phyloP scores from a whole-genome alignment of 305 asterid species.

The Fraxinus greggii region DNA sequence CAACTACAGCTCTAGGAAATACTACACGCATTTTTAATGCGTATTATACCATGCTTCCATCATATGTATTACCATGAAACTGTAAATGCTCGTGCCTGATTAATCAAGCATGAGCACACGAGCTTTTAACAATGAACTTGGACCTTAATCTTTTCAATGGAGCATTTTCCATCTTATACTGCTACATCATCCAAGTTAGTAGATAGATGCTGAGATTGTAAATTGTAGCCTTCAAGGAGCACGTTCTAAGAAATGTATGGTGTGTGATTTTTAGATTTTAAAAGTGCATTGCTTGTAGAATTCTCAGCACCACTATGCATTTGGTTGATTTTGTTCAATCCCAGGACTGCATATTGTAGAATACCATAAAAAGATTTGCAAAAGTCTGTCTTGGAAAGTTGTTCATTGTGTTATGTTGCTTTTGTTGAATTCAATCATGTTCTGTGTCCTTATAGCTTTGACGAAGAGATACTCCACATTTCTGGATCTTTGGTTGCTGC shows the following conservation, averaged over 20 bases:
- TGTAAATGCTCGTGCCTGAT: neutral
- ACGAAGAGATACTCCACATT: conserved; percentile 58
- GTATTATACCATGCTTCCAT: neutral
- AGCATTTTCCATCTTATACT: neutral
- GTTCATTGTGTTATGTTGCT: neutral
- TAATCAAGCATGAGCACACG: neutral
- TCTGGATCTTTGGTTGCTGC: conserved; percentile 50
- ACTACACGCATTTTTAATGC: neutral
- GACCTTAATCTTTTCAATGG: neutral
- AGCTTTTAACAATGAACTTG: neutral
- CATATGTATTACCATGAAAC: neutral
- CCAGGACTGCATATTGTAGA: neutral
- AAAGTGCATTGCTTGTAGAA: neutral
- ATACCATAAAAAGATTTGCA: neutral
- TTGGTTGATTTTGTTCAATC: conserved; percentile 5
- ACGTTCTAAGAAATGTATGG: neutral
- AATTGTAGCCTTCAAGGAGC: neutral
- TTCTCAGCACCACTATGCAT: neutral
- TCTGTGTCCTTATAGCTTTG: conserved; percentile 43
- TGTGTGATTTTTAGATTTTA: neutral
- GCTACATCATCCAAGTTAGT: neutral
- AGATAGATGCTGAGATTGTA: neutral
- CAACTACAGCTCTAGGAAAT: neutral
- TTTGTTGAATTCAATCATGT: neutral
- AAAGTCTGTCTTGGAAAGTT: neutral